Evolutionary conservation across 129 eudicot genomes (phyloP).

Genomic region (Calendula officinalis): DNA sequence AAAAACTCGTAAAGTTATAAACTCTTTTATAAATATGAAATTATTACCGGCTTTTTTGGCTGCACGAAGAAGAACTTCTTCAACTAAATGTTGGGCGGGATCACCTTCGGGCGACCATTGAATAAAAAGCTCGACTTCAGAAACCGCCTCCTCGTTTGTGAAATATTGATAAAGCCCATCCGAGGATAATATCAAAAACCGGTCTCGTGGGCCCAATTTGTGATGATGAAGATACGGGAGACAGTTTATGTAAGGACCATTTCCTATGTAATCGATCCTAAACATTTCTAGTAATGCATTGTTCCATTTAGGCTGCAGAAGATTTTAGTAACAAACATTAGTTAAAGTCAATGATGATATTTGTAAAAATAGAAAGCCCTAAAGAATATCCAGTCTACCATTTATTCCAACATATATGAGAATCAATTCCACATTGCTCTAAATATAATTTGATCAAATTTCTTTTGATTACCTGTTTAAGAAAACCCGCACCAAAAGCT

Average conservation of each 20-base stretch:
- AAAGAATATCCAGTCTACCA: no score
- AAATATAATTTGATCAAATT: not conserved
- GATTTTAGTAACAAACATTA: conserved; percentile 20
- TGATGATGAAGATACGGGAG: conserved; percentile 75
- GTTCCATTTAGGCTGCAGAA: conserved; percentile 98
- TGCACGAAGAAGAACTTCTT: conserved; percentile 84
- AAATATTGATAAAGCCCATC: conserved; percentile 93
- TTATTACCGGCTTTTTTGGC: conserved; percentile 85
- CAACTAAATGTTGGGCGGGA: conserved; percentile 91
- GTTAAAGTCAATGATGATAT: no score
- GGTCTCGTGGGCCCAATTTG: conserved; percentile 73
- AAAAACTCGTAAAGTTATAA: no score
- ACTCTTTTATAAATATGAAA: not conserved
- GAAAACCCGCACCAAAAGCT: conserved; percentile 98
- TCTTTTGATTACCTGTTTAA: conserved; percentile 67
- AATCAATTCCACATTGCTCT: no score
- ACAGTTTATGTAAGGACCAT: conserved; percentile 70
- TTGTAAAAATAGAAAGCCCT: no score
- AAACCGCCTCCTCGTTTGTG: conserved; percentile 89
- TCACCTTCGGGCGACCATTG: conserved; percentile 91
- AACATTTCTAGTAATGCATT: conserved; percentile 89
- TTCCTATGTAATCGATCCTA: conserved; percentile 75
- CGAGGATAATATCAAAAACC: conserved; percentile 76
- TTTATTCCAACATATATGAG: no score
- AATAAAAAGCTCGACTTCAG: conserved; percentile 84